Base-by-base conservation (phyloP, 148 eudicot genomes). In the Rhododendron williamsianum region DNA sequence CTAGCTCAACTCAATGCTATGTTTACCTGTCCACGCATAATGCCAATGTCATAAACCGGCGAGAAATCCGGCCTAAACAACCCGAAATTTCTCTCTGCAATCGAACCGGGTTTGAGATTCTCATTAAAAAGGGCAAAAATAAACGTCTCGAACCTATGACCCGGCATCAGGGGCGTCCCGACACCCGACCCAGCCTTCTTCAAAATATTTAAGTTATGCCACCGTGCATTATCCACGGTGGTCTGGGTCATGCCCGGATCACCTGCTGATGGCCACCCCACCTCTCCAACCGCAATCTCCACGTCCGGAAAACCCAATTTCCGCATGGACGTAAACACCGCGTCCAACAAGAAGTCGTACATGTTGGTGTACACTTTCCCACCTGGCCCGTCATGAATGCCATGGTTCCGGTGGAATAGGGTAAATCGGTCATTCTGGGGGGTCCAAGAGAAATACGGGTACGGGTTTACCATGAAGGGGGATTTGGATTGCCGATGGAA, bases 131-230 rank as follows among this genome's bases (percentile, higher is more conserved):
- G 80, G 1, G 84, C 90, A 25, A 95, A 95, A 58, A 94, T 89
- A 81, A 91, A 95, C 1, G 91, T 90, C 89, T 95, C 98, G 45
- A 95, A 92, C 86, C 83, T 95, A 88, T 89, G 90, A 4, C 87
- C 81, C 4, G 98, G 98, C 98, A 95, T 93, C 91, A 95, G 81
- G 11, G 98, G 98, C 1, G 98, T 95, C 13, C 98, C 98, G 21
- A 58, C 74, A 0, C 96, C 93, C 0, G 93, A 85, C 36, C 82
- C 78, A 9, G 88, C 89, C 73, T 89, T 90, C 86, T 73, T 84
- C 71, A 93, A 84, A 84, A 95, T 21, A 11, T 80, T 83, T 46
- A 63, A 30, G 52, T 87, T 87, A 36, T 87, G 88, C 86, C 73
- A 84, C 49, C 58, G 72, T 18, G 99, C 98, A 49, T 91, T 95